Evolutionary conservation across 1,139 yeast species (phyloP), one percentile per base, ranked within the genome.

Genomic region (Candida sojae): DNA sequence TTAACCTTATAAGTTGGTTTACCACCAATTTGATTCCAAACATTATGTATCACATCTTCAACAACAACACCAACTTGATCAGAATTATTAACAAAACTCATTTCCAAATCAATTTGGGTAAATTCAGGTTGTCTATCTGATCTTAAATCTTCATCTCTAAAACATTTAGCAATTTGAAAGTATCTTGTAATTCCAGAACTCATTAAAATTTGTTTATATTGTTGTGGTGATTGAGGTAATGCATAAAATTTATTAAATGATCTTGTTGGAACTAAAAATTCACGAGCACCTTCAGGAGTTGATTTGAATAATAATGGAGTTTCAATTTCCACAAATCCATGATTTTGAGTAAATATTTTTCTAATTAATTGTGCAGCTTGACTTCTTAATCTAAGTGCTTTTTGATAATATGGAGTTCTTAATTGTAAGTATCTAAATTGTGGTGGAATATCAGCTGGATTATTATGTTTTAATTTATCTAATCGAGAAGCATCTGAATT

Each of bases 241-340:
- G 99, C 97, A 63, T 92, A 93, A 64, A 89, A 88, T 3, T 76
- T 70, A 10, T 78, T 73, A 4, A 70, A 66, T 13, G 76, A 68
- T 53, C 98, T 77, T 0, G 97, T 90, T 0, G 99, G 99, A 0
- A 93, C 98, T 47, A 95, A 68, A 61, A 93, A 93, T 66, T 93
- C 99, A 38, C 96, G 75, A 1, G 99, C 99, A 9, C 99, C 99
- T 67, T 93, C 99, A 0, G 99, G 99, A 0, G 99, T 93, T 1
- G 97, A 88, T 62, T 93, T 92, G 74, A 93, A 93, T 30, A 93
- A 68, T 11, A 92, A 65, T 0, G 99, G 99, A 0, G 99, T 93
- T 62, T 93, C 99, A 38, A 95, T 79, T 60, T 93, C 99, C 0
- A 80, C 79, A 64, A 93, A 93, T 9, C 71, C 72, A 44, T 75